Conservation (phyloP, 2,329 filamentous ascomycete species). For the Graphilbum sp. region DNA sequence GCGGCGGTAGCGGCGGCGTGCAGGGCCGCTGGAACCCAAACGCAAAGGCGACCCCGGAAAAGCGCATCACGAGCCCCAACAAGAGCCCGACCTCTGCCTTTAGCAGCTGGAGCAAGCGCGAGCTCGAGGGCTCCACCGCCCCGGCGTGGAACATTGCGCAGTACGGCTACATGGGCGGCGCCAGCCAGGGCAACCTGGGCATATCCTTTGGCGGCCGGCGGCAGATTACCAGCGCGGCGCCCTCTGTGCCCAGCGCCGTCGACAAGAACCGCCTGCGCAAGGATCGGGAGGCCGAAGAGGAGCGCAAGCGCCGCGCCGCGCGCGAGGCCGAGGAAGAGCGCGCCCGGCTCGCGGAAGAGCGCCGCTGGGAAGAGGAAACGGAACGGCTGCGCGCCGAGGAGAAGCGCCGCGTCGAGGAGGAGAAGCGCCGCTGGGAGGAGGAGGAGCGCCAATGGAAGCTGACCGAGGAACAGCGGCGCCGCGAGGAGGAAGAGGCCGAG, state of each 20-base stretch:
- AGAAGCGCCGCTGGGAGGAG: conserved; percentile 61
- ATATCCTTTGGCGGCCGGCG: conserved; percentile 82
- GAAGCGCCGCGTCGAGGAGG: conserved; percentile 45
- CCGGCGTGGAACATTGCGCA: conserved; percentile 98
- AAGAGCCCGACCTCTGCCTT: conserved; percentile 42
- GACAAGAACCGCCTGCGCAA: conserved; percentile 62
- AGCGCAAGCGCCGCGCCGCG: conserved; percentile 39
- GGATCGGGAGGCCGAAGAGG: conserved; percentile 40
- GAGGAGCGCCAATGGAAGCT: conserved; percentile 58
- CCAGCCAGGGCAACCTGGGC: conserved; percentile 87
- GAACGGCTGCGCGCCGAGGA: conserved; percentile 43
- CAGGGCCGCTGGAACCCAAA: conserved; percentile 41
- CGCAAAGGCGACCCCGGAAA: too few relatives aligned
- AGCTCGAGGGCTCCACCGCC: conserved; percentile 62
- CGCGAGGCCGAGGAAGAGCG: conserved; percentile 48
- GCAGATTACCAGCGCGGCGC: conserved; percentile 76
- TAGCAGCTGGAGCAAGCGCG: conserved; percentile 81
- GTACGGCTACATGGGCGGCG: conserved; percentile 96
- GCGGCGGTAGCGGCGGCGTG: conserved; percentile 15
- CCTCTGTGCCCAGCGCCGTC: conserved; percentile 61
- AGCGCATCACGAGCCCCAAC: conserved; percentile 40
- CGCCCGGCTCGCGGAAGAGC: conserved; percentile 45
- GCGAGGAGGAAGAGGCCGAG: conserved; percentile 50
- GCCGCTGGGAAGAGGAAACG: conserved; percentile 49
- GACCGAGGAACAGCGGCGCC: conserved; percentile 40